Evolutionary conservation across 1,139 yeast species (phyloP).

Genomic region (Blastobotrys elegans): DNA sequence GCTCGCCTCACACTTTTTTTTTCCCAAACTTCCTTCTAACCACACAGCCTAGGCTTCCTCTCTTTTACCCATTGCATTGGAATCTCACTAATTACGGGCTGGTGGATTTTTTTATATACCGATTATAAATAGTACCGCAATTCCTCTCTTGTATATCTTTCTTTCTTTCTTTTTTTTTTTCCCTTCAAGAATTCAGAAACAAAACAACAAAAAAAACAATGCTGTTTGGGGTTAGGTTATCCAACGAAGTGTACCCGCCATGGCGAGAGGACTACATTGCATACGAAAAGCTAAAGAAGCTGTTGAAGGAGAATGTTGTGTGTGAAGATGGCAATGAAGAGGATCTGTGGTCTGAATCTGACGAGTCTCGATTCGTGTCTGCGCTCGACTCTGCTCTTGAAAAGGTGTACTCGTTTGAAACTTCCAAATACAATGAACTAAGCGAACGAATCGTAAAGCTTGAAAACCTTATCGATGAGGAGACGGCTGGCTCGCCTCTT

Average conservation of each 20-base stretch:
- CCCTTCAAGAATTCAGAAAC: neutral
- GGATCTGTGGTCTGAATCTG: constrained; percentile 63
- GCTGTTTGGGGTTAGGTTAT: constrained; percentile 83
- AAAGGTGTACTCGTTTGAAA: constrained; percentile 87
- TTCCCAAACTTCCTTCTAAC: neutral
- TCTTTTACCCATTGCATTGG: neutral
- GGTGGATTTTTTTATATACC: no score
- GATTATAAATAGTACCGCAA: no score
- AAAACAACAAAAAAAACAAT: constrained; percentile 38
- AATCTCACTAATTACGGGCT: neutral
- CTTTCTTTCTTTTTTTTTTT: neutral
- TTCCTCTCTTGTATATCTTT: no score
- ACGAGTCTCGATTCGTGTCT: constrained; percentile 76
- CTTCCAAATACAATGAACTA: constrained; percentile 62
- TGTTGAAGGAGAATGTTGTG: constrained; percentile 73
- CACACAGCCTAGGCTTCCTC: neutral
- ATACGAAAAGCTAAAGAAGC: constrained; percentile 72
- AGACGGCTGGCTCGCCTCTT: constrained; percentile 6
- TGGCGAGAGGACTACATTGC: constrained; percentile 83
- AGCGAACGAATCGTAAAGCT: constrained; percentile 58
- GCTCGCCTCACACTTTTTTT: neutral
- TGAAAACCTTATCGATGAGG: constrained; percentile 45
- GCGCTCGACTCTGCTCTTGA: constrained; percentile 83
- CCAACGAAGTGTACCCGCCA: constrained; percentile 76
- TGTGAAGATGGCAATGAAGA: constrained; percentile 26